phyloP scores from a whole-genome alignment of 495 filamentous ascomycete species.

The Podospora pseudopauciseta region DNA sequence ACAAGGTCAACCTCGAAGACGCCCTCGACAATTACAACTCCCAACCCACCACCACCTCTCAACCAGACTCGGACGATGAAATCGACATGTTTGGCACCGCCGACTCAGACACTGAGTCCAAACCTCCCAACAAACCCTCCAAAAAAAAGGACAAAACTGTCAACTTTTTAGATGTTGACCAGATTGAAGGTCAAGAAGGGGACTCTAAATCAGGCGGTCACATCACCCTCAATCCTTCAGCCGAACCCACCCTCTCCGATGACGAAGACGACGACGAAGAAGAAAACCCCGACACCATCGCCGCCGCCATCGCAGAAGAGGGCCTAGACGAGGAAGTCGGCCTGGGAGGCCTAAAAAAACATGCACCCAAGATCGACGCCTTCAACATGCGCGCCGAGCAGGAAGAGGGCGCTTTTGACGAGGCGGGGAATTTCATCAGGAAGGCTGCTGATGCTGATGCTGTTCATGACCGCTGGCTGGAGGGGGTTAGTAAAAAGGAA shows the following conservation, averaged over 20 bases:
- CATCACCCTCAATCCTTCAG: conserved; percentile 39
- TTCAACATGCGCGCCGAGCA: conserved; percentile 91
- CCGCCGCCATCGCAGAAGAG: conserved; percentile 59
- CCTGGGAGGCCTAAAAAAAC: conserved; percentile 82
- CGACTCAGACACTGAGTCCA: conserved; percentile 58
- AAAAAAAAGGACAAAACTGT: conserved; percentile 82
- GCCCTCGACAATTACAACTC: conserved; percentile 44
- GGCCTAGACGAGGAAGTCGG: conserved; percentile 85
- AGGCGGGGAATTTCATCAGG: conserved; percentile 84
- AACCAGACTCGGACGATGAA: conserved; percentile 61
- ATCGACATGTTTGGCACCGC: conserved; percentile 86
- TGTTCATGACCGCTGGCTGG: conserved; percentile 86
- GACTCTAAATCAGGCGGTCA: conserved; percentile 68
- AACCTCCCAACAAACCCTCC: conserved; percentile 37
- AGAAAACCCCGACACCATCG: conserved; percentile 68
- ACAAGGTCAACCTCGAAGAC: conserved; percentile 42
- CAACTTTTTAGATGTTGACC: conserved; percentile 65
- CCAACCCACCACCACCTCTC: conserved; percentile 25
- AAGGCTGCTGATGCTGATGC: conserved; percentile 87
- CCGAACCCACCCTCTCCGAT: conserved; percentile 50
- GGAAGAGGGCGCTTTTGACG: conserved; percentile 91
- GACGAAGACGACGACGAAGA: conserved; percentile 65
- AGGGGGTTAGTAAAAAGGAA: conserved; percentile 88
- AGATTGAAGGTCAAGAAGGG: conserved; percentile 85
- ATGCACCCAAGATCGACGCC: conserved; percentile 92